A percentile compares a stretch with the other conserved stretches of the same genome.
Conservation (phyloP, 2,329 filamentous ascomycete species). For the Bipolaris sorokiniana region DNA sequence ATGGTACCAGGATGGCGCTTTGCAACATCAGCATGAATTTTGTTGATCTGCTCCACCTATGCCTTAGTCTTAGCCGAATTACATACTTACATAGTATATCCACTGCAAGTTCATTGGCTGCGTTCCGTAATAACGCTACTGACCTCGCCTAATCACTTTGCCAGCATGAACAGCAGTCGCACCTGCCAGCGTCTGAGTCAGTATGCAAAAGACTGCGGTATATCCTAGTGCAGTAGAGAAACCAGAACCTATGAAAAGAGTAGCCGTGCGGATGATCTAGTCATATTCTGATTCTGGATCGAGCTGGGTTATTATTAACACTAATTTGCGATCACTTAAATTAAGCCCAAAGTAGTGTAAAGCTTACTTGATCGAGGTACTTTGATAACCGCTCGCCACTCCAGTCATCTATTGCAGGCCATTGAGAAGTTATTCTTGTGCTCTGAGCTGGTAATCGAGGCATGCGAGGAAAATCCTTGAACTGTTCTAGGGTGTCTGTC, state of each 20-base stretch:
- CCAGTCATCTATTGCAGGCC: background rate
- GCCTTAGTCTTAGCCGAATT: background rate
- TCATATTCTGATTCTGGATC: background rate
- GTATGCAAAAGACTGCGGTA: background rate
- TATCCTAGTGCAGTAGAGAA: background rate
- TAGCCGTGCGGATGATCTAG: background rate
- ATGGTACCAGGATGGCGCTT: background rate
- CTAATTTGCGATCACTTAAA: background rate
- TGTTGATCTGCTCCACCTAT: background rate
- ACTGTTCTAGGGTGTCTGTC: background rate
- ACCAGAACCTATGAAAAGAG: background rate
- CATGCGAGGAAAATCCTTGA: background rate
- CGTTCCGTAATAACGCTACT: background rate
- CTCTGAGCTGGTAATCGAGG: background rate
- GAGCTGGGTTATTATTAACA: background rate
- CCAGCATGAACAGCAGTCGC: background rate
- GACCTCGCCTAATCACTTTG: background rate
- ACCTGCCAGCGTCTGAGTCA: background rate
- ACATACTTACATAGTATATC: background rate
- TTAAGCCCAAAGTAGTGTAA: background rate
- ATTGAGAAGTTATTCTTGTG: background rate
- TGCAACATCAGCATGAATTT: background rate
- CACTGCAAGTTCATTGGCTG: background rate
- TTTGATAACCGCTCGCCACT: background rate
- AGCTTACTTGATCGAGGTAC: background rate